These are phyloP conservation scores for Vaccinium vitisidaea DNA, from an alignment of 148 eudicot species.

Conservation along the genomic window DNA sequence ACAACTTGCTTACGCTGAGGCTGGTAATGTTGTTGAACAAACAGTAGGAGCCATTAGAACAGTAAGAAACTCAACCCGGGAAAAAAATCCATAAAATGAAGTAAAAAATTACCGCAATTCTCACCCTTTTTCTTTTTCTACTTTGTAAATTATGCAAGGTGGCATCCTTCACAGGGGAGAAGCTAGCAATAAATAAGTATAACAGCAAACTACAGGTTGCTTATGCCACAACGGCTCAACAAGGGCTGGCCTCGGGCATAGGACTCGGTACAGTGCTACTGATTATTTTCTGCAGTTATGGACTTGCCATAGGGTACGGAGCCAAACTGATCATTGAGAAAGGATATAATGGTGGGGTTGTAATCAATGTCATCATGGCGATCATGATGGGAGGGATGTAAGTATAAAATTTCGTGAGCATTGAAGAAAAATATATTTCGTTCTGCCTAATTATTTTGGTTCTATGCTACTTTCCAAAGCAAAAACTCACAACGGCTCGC, in stretches of 20 bases:
- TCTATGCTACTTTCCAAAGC: background rate
- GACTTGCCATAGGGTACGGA: conserved; percentile 81
- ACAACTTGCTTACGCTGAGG: conserved; percentile 75
- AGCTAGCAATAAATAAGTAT: conserved; percentile 53
- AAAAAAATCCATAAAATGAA: background rate
- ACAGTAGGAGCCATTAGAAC: conserved; percentile 74
- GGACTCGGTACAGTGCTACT: conserved; percentile 55
- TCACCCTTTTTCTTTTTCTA: background rate
- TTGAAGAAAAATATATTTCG: background rate
- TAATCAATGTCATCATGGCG: conserved; percentile 68
- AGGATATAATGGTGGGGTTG: conserved; percentile 75
- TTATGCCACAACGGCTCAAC: conserved; percentile 42
- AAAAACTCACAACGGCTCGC: background rate
- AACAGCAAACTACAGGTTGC: conserved; percentile 47
- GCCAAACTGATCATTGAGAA: conserved; percentile 50
- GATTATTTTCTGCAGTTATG: conserved; percentile 42
- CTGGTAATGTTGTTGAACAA: conserved; percentile 82
- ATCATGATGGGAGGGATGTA: conserved; percentile 75
- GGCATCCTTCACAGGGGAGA: conserved; percentile 83
- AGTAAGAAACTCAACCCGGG: conserved; percentile 29
- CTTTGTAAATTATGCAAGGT: conserved; percentile 39
- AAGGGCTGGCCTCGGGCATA: conserved; percentile 73
- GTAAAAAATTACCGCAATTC: background rate
- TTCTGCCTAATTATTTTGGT: background rate
- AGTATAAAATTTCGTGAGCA: conserved; percentile 18